A percentile compares a stretch with the other conserved stretches of the same genome.
Evolutionary conservation across 2,329 filamentous ascomycete species (phyloP).

Genomic region (Ceratocystis harringtonii): DNA sequence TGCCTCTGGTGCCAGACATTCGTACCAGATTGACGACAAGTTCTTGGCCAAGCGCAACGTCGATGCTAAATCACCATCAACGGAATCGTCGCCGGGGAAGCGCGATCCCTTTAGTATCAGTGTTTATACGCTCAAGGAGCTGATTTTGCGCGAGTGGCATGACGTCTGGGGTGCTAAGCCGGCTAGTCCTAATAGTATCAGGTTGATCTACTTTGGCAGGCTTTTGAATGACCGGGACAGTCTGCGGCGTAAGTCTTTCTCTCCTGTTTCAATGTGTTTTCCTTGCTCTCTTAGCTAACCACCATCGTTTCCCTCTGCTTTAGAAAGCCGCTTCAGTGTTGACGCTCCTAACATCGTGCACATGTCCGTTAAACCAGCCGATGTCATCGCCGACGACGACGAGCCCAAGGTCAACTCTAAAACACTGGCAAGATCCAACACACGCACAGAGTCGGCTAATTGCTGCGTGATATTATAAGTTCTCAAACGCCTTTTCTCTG

Average conservation of each 20-base stretch:
- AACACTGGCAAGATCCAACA: constrained; percentile 28
- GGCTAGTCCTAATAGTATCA: constrained; percentile 73
- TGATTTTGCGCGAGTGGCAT: constrained; percentile 86
- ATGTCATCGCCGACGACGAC: constrained; percentile 66
- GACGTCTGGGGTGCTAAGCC: constrained; percentile 82
- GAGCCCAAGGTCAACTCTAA: constrained; percentile 54
- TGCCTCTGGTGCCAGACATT: constrained; percentile 67
- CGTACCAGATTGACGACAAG: constrained; percentile 76
- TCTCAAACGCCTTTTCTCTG: neutral
- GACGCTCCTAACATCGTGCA: constrained; percentile 76
- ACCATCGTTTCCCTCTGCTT: neutral
- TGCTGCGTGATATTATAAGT: constrained; percentile 39
- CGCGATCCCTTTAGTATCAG: constrained; percentile 79
- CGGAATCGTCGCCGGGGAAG: constrained; percentile 27
- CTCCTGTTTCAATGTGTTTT: neutral
- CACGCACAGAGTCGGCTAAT: constrained; percentile 28
- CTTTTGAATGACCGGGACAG: constrained; percentile 77
- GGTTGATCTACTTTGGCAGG: constrained; percentile 83
- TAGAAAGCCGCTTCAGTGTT: constrained; percentile 65
- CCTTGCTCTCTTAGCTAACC: neutral
- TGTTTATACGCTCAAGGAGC: constrained; percentile 83
- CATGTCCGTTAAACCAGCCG: constrained; percentile 81
- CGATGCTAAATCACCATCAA: constrained; percentile 46
- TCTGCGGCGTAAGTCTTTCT: constrained; percentile 53
- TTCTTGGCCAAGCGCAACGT: constrained; percentile 74